phyloP scores from a whole-genome alignment of 805 yeast genomes.

The Wickerhamomyces tratensis region DNA sequence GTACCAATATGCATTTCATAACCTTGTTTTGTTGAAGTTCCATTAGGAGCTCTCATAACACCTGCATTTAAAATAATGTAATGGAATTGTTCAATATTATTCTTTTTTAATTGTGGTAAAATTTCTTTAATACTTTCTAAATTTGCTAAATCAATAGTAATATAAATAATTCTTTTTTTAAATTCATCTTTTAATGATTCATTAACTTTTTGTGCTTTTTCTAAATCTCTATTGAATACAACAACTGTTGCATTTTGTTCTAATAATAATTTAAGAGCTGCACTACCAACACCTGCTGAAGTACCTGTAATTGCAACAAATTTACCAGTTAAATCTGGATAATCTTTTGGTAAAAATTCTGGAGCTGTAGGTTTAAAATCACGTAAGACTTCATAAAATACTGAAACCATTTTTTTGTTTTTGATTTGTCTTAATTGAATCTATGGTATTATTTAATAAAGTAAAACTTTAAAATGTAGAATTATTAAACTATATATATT shows the following conservation, averaged over 20 bases:
- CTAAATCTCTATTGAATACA: constrained; percentile 21
- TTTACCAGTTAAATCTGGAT: constrained; percentile 10
- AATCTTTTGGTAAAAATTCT: constrained; percentile 9
- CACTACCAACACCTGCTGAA: constrained; percentile 19
- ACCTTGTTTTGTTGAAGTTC: constrained; percentile 26
- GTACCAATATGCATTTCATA: constrained; percentile 31
- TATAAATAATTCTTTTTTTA: constrained; percentile 10
- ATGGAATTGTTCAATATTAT: constrained; percentile 10
- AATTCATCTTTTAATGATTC: constrained; percentile 17
- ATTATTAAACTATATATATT: no score
- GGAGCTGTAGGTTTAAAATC: constrained; percentile 2
- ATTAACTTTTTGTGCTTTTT: constrained; percentile 13
- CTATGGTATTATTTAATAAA: no score
- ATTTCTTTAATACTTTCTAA: constrained; percentile 26
- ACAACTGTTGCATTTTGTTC: constrained; percentile 20
- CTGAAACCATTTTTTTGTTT: neutral
- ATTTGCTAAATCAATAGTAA: constrained; percentile 25
- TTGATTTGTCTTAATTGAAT: no score
- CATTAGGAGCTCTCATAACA: constrained; percentile 23
- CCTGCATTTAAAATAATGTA: constrained; percentile 31
- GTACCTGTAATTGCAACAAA: constrained; percentile 16
- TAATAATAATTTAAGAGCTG: constrained; percentile 18
- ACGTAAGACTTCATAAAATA: neutral
- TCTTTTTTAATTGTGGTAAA: constrained; percentile 13
- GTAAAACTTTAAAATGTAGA: no score